Conservation (phyloP, 2,329 filamentous ascomycete genomes). For the Nakataea oryzae region DNA sequence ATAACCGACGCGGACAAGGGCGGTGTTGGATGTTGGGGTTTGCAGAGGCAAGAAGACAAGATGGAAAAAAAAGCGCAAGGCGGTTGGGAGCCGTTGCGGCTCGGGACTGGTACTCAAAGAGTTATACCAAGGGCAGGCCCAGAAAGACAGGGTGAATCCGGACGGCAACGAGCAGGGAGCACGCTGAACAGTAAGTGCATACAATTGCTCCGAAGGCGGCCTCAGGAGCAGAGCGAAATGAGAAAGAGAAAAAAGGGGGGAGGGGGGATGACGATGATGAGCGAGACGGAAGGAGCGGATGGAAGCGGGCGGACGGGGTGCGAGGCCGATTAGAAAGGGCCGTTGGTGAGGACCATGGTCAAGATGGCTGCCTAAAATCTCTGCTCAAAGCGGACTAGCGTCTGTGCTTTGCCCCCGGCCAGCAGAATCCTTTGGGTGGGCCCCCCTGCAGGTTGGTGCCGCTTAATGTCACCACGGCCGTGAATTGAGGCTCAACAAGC, state of each 20-base stretch:
- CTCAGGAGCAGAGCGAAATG: background rate
- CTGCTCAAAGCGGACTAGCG: constrained; percentile 9
- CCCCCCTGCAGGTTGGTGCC: background rate
- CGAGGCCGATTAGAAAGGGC: constrained; percentile 1
- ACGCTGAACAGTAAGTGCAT: background rate
- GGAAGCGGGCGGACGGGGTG: constrained; percentile 1
- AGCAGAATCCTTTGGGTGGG: constrained; percentile 6
- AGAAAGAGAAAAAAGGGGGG: constrained; percentile 1
- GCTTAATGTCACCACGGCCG: background rate
- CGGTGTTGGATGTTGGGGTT: background rate
- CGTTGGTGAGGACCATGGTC: background rate
- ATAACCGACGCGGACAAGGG: background rate
- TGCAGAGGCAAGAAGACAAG: background rate
- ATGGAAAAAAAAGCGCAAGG: background rate
- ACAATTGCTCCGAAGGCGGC: background rate
- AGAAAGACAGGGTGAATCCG: background rate
- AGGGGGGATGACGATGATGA: constrained; percentile 6
- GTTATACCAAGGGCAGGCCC: background rate
- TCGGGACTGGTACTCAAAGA: background rate
- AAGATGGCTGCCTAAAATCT: constrained; percentile 13
- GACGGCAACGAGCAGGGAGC: background rate
- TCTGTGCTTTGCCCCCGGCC: constrained; percentile 9
- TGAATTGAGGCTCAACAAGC: background rate
- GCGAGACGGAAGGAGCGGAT: constrained; percentile 3
- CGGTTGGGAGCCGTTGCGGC: background rate